Conservation (phyloP, 2,329 filamentous ascomycete genomes). For the Ophiostoma sp. region DNA sequence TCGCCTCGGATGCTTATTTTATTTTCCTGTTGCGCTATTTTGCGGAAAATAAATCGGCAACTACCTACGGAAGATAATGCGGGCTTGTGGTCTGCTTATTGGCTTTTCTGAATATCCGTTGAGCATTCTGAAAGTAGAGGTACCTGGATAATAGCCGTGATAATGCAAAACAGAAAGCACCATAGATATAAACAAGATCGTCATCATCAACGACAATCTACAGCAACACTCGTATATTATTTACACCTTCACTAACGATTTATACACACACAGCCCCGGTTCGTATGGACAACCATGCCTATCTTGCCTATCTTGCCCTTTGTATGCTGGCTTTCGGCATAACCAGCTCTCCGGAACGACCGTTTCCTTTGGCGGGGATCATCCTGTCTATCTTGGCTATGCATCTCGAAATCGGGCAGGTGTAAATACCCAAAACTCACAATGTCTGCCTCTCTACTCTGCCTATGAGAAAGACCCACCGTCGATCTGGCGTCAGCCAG, state of each 20-base stretch:
- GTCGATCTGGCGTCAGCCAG: background rate
- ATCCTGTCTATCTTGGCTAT: background rate
- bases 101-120: background rate
- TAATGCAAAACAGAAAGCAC: background rate
- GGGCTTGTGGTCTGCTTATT: background rate
- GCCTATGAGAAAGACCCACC: background rate
- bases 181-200: background rate
- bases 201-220: too few relatives aligned
- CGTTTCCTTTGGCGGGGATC: background rate
- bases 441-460: background rate
- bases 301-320: background rate
- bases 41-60: conserved; percentile 12
- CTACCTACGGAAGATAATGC: background rate
- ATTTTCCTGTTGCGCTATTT: conserved; percentile 14
- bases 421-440: background rate
- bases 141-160: background rate
- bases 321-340: background rate
- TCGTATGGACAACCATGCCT: background rate
- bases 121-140: background rate
- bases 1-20: conserved; percentile 6
- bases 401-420: background rate
- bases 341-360: background rate
- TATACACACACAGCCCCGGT: background rate
- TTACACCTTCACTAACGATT: too few relatives aligned
- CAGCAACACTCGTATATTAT: too few relatives aligned